Evolutionary conservation across 306 rosid genomes (phyloP).

Genomic region (Trifolium repens): DNA sequence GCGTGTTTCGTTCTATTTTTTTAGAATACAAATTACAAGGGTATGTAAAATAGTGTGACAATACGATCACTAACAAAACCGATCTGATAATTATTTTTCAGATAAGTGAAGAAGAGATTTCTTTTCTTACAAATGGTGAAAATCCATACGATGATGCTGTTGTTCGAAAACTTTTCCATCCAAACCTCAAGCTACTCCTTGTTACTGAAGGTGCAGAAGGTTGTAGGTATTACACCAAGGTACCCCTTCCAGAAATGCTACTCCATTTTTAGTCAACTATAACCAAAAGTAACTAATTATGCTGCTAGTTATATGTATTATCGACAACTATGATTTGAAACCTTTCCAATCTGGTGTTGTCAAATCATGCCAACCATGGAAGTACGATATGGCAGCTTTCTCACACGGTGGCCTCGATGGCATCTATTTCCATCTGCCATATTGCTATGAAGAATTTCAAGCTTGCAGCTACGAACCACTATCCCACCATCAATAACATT

Average conservation of each 20-base stretch:
- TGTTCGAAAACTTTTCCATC: constrained; percentile 82
- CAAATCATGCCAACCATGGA: not conserved
- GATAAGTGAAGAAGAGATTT: constrained; percentile 90
- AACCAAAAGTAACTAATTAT: not conserved
- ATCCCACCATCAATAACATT: not conserved
- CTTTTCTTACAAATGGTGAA: constrained; percentile 84
- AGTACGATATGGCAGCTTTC: not conserved
- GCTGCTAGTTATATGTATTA: not conserved
- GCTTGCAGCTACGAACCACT: not conserved
- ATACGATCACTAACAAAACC: constrained; percentile 29
- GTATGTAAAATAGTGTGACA: constrained; percentile 30
- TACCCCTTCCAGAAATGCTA: constrained; percentile 41
- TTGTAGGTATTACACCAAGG: constrained; percentile 95
- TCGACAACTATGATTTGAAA: not conserved
- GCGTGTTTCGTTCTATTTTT: not conserved
- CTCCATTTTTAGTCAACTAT: not conserved
- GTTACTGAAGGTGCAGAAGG: constrained; percentile 97
- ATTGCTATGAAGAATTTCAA: not conserved
- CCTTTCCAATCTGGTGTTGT: not conserved
- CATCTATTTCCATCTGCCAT: not conserved
- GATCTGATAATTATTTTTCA: constrained; percentile 48
- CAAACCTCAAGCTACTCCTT: constrained; percentile 82
- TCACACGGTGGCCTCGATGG: not conserved
- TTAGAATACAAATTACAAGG: not conserved
- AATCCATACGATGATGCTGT: constrained; percentile 83